Conservation (phyloP, 2,329 filamentous ascomycete species). For the Fusarium chlamydosporum region DNA sequence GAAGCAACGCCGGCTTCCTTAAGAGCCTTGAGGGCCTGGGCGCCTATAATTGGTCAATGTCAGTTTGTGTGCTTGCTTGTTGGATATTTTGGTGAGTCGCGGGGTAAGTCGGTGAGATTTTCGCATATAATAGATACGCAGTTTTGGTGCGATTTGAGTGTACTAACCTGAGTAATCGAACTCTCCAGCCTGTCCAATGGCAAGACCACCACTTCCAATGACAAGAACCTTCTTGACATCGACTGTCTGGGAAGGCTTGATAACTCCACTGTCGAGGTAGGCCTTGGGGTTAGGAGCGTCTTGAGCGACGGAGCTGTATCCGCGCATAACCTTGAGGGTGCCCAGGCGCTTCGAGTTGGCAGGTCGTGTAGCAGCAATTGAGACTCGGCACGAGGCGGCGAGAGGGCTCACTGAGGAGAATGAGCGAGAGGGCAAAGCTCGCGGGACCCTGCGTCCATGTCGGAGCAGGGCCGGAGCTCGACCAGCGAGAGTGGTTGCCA, state of each 20-base stretch:
- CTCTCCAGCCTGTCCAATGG: slow-evolving; percentile 97
- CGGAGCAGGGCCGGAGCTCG: slow-evolving; percentile 71
- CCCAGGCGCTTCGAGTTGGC: slow-evolving; percentile 62
- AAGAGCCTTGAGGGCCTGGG: slow-evolving; percentile 95
- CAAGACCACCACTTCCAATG: slow-evolving; percentile 93
- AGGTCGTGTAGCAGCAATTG: slow-evolving; percentile 51
- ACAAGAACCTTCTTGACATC: slow-evolving; percentile 98
- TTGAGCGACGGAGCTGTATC: slow-evolving; percentile 65
- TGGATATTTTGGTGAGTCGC: slow-evolving; percentile 33
- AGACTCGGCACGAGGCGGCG: slow-evolving; percentile 48
- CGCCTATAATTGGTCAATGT: slow-evolving; percentile 69
- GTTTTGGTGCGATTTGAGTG: slow-evolving; percentile 1
- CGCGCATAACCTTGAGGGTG: slow-evolving; percentile 61
- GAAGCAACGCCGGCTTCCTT: slow-evolving; percentile 95
- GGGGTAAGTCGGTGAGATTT: slow-evolving; percentile 23
- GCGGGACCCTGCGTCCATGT: slow-evolving; percentile 66
- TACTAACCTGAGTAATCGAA: slow-evolving; percentile 96
- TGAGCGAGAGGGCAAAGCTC: slow-evolving; percentile 60
- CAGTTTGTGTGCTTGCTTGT: slow-evolving; percentile 37
- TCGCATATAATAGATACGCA: slow-evolving; percentile 6
- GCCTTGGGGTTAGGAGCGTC: slow-evolving; percentile 85
- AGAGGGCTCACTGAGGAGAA: slow-evolving; percentile 58
- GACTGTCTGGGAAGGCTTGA: slow-evolving; percentile 83
- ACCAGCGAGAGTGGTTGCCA: slow-evolving; percentile 64
- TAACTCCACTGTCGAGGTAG: slow-evolving; percentile 88